Evolutionary conservation across 2,329 filamentous ascomycete genomes (phyloP).

Genomic region (Apiospora phragmitis): DNA sequence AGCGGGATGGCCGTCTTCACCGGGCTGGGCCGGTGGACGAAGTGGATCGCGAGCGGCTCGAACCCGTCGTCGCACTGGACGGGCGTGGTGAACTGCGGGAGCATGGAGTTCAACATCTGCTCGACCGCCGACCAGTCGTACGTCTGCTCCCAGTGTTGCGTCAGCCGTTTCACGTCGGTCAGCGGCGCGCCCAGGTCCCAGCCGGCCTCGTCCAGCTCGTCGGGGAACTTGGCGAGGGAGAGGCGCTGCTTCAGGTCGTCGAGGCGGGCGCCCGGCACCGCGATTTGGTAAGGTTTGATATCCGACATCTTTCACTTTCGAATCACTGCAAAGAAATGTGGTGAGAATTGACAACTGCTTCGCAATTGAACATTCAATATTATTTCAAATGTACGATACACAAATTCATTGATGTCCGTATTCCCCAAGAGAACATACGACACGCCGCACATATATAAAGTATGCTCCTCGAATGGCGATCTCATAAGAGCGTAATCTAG

Average conservation of each 20-base stretch:
- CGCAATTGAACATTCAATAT: not conserved
- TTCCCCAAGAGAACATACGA: not conserved
- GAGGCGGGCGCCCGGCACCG: constrained; percentile 32
- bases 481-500: not conserved
- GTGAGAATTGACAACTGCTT: not conserved
- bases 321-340: not conserved
- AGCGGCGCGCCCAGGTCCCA: constrained; percentile 41
- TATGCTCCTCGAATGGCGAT: not conserved
- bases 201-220: constrained; percentile 38
- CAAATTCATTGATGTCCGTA: not conserved
- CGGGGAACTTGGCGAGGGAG: constrained; percentile 36
- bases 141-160: constrained; percentile 34
- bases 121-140: constrained; percentile 38
- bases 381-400: not conserved
- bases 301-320: constrained; percentile 26
- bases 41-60: constrained; percentile 38
- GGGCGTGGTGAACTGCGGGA: constrained; percentile 36
- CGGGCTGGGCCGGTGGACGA: constrained; percentile 36
- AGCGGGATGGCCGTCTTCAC: constrained; percentile 31
- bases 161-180: constrained; percentile 34
- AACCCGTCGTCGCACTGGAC: constrained; percentile 38
- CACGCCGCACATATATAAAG: not conserved
- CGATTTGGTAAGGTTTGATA: constrained; percentile 35
- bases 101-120: constrained; percentile 31
- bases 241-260: constrained; percentile 35